phyloP scores from a whole-genome alignment of 441 rosid genomes.

The Sinapis alba region DNA sequence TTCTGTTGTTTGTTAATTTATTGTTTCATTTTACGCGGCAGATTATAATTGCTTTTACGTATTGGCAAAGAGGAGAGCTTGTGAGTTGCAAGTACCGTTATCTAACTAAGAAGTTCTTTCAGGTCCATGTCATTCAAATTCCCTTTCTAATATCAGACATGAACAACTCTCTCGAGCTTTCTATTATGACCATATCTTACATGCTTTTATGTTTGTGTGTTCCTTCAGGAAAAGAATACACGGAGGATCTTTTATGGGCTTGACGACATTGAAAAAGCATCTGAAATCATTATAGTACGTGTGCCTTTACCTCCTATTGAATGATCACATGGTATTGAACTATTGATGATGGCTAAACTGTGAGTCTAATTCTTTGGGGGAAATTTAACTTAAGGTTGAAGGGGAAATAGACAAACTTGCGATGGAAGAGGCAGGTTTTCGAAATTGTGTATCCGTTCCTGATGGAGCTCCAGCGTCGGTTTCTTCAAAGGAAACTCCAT shows the following conservation, averaged over 20 bases:
- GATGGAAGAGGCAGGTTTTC: conserved; percentile 97
- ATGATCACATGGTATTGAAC: conserved; percentile 4
- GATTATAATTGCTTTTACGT: conserved; percentile 90
- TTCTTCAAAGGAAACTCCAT: conserved; percentile 64
- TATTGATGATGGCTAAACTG: conserved; percentile 7
- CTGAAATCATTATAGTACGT: conserved; percentile 88
- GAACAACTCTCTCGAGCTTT: conserved; percentile 3
- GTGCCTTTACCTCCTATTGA: conserved; percentile 16
- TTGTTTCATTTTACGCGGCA: conserved; percentile 42
- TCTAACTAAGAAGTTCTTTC: conserved; percentile 73
- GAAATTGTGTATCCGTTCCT: conserved; percentile 94
- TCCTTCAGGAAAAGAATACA: conserved; percentile 80
- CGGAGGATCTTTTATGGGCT: conserved; percentile 84
- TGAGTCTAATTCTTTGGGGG: background rate
- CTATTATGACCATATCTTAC: conserved; percentile 4
- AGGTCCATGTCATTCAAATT: conserved; percentile 52
- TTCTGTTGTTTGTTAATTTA: conserved; percentile 24
- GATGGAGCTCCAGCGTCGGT: conserved; percentile 91
- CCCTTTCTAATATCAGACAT: conserved; percentile 5
- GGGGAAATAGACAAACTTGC: conserved; percentile 99
- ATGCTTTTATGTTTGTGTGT: conserved; percentile 12
- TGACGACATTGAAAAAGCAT: conserved; percentile 71
- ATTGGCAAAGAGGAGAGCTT: conserved; percentile 66
- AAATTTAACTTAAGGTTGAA: conserved; percentile 71
- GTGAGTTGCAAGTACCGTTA: conserved; percentile 90